Conservation (phyloP, 148 eudicot species). For the Silene conica region DNA sequence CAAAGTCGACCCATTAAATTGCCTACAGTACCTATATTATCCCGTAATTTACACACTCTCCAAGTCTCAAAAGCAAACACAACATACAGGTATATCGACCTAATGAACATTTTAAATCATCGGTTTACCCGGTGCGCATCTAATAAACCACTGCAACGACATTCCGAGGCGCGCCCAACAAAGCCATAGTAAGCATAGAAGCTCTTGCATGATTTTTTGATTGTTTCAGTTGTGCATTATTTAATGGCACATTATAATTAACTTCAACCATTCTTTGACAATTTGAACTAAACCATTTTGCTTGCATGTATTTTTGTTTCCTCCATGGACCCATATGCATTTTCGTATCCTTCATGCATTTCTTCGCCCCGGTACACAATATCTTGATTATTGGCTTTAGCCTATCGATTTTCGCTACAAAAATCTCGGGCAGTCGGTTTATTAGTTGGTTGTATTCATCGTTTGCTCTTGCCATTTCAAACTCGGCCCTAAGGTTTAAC, state of each 20-base stretch:
- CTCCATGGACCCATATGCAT: slow-evolving; percentile 98
- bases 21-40: no score
- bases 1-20: no score
- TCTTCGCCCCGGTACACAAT: slow-evolving; percentile 70
- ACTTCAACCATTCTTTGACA: slow-evolving; percentile 33
- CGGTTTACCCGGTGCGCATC: no score
- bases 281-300: slow-evolving; percentile 68
- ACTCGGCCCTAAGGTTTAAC: slow-evolving; percentile 67
- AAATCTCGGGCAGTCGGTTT: slow-evolving; percentile 62
- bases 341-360: slow-evolving; percentile 85
- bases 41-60: no score
- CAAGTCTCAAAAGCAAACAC: no score
- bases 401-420: slow-evolving; percentile 72
- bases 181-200: slow-evolving; percentile 65
- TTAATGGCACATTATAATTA: not conserved
- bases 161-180: slow-evolving; percentile 39
- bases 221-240: slow-evolving; percentile 1
- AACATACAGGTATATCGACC: no score
- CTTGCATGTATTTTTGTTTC: slow-evolving; percentile 73
- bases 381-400: slow-evolving; percentile 52
- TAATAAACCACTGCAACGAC: slow-evolving; percentile 36
- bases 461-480: slow-evolving; percentile 75
- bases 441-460: slow-evolving; percentile 70
- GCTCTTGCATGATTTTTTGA: slow-evolving; percentile 31
- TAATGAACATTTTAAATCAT: no score